These are phyloP conservation scores for Ceratobasidium sp. DNA, from an alignment of 1,284 basidiomycete species.

Conservation along the genomic window DNA sequence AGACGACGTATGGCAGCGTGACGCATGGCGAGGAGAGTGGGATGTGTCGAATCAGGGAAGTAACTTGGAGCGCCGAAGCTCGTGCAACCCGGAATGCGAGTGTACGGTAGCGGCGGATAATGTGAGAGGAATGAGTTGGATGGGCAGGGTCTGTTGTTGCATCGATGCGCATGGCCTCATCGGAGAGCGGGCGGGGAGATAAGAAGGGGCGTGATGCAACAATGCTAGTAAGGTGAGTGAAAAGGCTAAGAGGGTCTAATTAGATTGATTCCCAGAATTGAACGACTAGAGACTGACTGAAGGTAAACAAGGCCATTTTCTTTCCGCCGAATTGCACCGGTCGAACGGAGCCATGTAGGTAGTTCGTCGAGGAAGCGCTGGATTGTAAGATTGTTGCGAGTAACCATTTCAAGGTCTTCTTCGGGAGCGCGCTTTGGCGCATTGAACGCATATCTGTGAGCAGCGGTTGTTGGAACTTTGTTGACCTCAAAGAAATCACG, in stretches of 20 bases:
- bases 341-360: constrained; percentile 37
- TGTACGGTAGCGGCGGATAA: constrained; percentile 40
- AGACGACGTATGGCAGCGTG: constrained; percentile 37
- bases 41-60: constrained; percentile 41
- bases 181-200: constrained; percentile 14
- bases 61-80: constrained; percentile 38
- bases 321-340: constrained; percentile 34
- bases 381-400: constrained; percentile 38
- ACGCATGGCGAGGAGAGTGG: constrained; percentile 43
- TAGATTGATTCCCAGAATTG: too few species aligned
- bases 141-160: background rate
- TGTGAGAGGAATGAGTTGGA: constrained; percentile 28
- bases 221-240: constrained; percentile 36
- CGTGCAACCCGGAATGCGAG: constrained; percentile 44
- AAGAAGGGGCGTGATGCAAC: constrained; percentile 34
- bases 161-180: constrained; percentile 18
- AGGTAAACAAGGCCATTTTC: constrained; percentile 43
- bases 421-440: constrained; percentile 34
- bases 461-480: too few species aligned
- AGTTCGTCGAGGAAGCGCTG: constrained; percentile 43
- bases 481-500: too few species aligned
- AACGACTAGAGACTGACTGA: constrained; percentile 6
- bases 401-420: constrained; percentile 32
- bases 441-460: constrained; percentile 34
- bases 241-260: constrained; percentile 11